Conservation (phyloP, 2,329 filamentous ascomycete genomes). For the Penicillium sp. region DNA sequence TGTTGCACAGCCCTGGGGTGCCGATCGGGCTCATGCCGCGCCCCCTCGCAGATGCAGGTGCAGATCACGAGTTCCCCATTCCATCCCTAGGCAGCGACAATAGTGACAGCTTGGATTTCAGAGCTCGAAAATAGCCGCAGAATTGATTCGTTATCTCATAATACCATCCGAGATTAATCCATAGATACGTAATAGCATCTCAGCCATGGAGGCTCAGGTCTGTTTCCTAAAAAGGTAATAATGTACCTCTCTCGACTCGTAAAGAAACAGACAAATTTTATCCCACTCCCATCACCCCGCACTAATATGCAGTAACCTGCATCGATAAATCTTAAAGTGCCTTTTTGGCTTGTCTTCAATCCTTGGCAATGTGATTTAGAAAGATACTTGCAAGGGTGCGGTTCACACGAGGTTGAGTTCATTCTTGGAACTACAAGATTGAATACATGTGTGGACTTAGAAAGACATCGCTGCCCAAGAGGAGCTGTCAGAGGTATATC, state of each 20-base stretch:
- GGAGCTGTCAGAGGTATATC: not conserved
- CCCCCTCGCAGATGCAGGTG: slow-evolving; percentile 4
- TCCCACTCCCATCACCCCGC: not conserved
- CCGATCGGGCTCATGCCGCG: not conserved
- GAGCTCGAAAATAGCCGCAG: no score
- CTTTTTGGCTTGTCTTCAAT: not conserved
- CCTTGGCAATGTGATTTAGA: not conserved
- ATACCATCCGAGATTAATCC: not conserved
- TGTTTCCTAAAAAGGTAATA: not conserved
- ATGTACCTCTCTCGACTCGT: not conserved
- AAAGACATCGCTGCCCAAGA: no score
- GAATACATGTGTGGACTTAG: no score
- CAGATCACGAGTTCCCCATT: not conserved
- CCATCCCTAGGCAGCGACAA: not conserved
- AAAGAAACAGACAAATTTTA: not conserved
- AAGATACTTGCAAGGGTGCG: not conserved
- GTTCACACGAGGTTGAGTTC: not conserved
- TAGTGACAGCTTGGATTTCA: not conserved
- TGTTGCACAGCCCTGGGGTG: not conserved
- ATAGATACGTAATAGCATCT: no score
- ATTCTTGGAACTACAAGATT: not conserved
- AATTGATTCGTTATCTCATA: not conserved
- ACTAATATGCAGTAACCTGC: not conserved
- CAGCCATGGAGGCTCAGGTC: no score
- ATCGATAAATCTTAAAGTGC: not conserved